Base-by-base conservation (phyloP, 1,139 yeast genomes). In the Geotrichum bryndzae region DNA sequence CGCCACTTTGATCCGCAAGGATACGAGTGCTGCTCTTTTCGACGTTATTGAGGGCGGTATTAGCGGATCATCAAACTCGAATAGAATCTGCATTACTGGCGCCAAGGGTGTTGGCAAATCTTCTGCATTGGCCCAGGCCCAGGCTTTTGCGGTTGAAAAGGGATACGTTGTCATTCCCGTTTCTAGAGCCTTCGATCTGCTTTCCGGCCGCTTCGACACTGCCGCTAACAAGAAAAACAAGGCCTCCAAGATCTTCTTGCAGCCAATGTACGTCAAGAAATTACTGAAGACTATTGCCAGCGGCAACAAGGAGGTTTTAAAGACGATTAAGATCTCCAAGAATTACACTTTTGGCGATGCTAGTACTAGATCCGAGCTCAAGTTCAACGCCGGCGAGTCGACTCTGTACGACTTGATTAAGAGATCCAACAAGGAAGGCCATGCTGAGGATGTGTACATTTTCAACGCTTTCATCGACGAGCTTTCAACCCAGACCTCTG, bases 51-150 rank as follows among this genome's bases (percentile, higher is more conserved):
- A 69, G n/a, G 64, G 67, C 5, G 69, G 69, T 7, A 45, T 56
- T 10, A 54, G 63, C 6, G 54, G 73, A 0, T 59, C 74, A 0
- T 77, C 84, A 0, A 69, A 71, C 22, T 69, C 74, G 13, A 87
- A 85, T 71, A 79, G 88, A 69, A 68, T 81, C 52, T 78, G 88
- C 57, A 67, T 92, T 27, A 74, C 83, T 41, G 98, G 98, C 53
- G 85, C 81, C 62, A 77, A 83, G 57, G 97, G 97, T 56, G 80
- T 82, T 11, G 98, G 98, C 11, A 92, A 92, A 76, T 83, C 94
- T 2, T 84, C 91, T 0, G 73, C 87, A 51, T 69, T 92, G 58
- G 76, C 94, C 0, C 97, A 92, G 73, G 80, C 86, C 1, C 87
- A 88, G 62, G 87, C 94, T 0, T 70, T 82, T 54, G 84, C 85